A percentile compares a stretch with the other conserved stretches of the same genome.
phyloP scores from a whole-genome alignment of 108 stramenopile species.

The Cyclotella distinguenda region DNA sequence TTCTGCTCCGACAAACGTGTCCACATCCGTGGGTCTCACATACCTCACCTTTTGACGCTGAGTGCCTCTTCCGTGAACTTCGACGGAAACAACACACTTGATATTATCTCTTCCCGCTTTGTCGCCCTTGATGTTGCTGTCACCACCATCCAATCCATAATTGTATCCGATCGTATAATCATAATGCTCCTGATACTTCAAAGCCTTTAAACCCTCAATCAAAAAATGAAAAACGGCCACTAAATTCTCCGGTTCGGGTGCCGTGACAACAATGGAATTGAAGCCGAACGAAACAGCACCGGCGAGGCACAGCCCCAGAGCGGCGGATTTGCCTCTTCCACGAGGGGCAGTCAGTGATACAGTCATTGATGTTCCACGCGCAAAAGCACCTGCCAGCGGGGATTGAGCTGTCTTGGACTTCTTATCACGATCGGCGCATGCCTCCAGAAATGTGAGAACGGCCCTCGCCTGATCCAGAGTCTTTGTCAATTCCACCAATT shows the following conservation, averaged over 20 bases:
- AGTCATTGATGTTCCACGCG: conserved; percentile 26
- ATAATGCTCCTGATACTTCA: conserved; percentile 96
- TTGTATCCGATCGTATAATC: conserved; percentile 91
- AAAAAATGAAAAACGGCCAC: conserved; percentile 96
- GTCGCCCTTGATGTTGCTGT: conserved; percentile 20
- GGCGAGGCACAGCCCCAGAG: conserved; percentile 95
- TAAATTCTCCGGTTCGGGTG: conserved; percentile 98
- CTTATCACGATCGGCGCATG: conserved; percentile 80
- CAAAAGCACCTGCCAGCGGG: conserved; percentile 3
- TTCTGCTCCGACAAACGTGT: conserved; percentile 93
- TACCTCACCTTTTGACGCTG: conserved; percentile 93
- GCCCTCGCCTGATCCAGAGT: conserved; percentile 97
- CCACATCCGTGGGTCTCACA: conserved; percentile 80
- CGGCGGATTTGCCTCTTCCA: conserved; percentile 98
- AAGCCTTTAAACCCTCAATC: conserved; percentile 88
- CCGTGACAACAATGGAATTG: conserved; percentile 92
- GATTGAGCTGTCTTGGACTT: conserved; percentile 34
- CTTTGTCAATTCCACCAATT: conserved; percentile 87
- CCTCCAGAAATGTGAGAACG: conserved; percentile 92
- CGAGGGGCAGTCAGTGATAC: conserved; percentile 88
- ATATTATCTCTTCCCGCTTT: conserved; percentile 74
- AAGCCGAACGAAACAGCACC: conserved; percentile 96
- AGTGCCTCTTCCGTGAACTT: conserved; percentile 60
- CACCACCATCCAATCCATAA: conserved; percentile 27
- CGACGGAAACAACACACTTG: conserved; percentile 87